Conservation (phyloP, 805 yeast genomes). For the Zygosaccharomyces siamensis region DNA sequence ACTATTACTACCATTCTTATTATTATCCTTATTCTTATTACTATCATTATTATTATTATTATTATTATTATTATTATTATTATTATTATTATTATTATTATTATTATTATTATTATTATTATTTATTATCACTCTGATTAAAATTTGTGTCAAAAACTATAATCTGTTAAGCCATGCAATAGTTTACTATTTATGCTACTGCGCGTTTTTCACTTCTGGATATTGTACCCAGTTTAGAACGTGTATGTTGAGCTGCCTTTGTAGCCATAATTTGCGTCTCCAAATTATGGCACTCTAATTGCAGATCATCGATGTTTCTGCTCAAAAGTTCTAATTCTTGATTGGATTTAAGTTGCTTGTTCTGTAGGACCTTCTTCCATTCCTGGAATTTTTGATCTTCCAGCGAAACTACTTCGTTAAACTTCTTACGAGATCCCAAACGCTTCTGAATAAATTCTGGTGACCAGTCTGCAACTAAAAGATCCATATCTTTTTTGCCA, state of each 20-base stretch:
- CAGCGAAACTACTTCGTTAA: conserved; percentile 39
- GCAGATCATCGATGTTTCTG: conserved; percentile 36
- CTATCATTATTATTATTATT: background rate
- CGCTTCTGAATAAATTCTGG: conserved; percentile 46
- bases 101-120: background rate
- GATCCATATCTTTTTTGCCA: conserved; percentile 38
- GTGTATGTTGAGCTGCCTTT: conserved; percentile 1
- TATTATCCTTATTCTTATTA: too few relatives aligned
- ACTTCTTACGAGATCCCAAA: conserved; percentile 40
- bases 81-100: too few relatives aligned
- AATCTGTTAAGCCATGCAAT: background rate
- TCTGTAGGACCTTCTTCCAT: conserved; percentile 54
- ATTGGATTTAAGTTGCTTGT: conserved; percentile 53
- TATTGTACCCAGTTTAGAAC: conserved; percentile 1
- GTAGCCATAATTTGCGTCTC: conserved; percentile 17
- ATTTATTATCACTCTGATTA: background rate
- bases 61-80: too few relatives aligned
- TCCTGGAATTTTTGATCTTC: conserved; percentile 58
- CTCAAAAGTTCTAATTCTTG: conserved; percentile 46
- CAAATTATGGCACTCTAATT: conserved; percentile 29
- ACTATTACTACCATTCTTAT: too few relatives aligned
- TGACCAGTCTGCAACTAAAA: conserved; percentile 39
- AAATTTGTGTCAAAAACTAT: background rate
- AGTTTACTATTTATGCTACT: background rate
- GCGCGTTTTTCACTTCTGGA: conserved; percentile 1